A percentile compares a stretch with the other conserved stretches of the same genome.
phyloP scores from a whole-genome alignment of 2,329 filamentous ascomycete genomes.

The Fulvia fulva region DNA sequence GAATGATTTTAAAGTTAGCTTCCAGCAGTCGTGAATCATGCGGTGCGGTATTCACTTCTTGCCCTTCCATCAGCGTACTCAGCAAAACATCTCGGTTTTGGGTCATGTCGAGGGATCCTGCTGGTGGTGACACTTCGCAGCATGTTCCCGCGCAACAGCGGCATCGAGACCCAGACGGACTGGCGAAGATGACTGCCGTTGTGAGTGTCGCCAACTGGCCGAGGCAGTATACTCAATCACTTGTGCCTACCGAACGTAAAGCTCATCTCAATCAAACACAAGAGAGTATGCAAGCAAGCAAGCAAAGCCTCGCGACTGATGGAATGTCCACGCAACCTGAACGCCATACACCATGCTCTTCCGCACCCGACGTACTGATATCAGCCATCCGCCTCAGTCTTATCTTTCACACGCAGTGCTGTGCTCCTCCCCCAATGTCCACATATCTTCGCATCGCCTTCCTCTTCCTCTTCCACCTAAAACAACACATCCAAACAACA shows the following conservation, averaged over 20 bases:
- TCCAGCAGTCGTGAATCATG: too few relatives aligned
- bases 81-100: too few relatives aligned
- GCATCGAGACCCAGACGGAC: too few relatives aligned
- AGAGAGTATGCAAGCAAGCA: background rate
- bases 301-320: background rate
- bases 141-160: too few relatives aligned
- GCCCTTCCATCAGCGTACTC: too few relatives aligned
- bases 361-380: background rate
- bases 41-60: too few relatives aligned
- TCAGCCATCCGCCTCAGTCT: background rate
- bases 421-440: background rate
- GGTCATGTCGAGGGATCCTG: too few relatives aligned
- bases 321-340: background rate
- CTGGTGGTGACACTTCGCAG: too few relatives aligned
- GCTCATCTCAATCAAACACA: background rate
- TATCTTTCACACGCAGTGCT: background rate
- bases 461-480: background rate
- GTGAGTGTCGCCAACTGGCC: background rate
- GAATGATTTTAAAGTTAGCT: too few relatives aligned
- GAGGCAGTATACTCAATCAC: background rate
- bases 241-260: background rate
- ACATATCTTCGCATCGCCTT: background rate
- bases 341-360: conserved; percentile 1
- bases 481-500: conserved; percentile 44
- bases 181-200: background rate